Percentiles rank a stretch among this genome's conserved stretches.
phyloP scores from a whole-genome alignment of 208 protist genomes.

The Trypanosoma boissoni region DNA sequence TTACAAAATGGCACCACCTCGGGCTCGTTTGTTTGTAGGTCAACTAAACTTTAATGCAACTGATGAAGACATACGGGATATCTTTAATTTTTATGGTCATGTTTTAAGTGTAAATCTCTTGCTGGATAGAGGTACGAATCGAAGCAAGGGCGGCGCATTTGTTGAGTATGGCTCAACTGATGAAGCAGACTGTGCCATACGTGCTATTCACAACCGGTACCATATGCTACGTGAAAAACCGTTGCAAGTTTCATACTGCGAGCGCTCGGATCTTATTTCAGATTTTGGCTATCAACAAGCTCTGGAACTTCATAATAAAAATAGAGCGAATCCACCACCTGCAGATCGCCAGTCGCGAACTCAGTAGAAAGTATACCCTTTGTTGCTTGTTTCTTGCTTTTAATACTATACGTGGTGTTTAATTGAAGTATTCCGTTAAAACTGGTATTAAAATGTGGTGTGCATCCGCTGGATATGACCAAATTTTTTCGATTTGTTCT shows the following conservation, averaged over 20 bases:
- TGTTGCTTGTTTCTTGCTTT: too few relatives aligned
- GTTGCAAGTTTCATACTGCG: constrained; percentile 63
- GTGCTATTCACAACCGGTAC: constrained; percentile 42
- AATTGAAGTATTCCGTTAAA: too few relatives aligned
- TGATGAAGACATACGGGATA: constrained; percentile 32
- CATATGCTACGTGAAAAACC: constrained; percentile 51
- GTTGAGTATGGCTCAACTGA: constrained; percentile 31
- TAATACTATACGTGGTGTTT: too few relatives aligned
- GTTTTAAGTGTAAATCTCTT: constrained; percentile 1
- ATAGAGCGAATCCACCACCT: constrained; percentile 47
- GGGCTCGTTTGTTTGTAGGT: constrained; percentile 30
- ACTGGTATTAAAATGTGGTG: too few relatives aligned
- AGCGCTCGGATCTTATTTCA: constrained; percentile 52
- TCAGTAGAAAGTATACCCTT: too few relatives aligned
- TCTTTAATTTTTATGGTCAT: constrained; percentile 34
- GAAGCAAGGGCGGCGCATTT: constrained; percentile 11
- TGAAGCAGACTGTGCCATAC: constrained; percentile 58
- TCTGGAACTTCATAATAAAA: constrained; percentile 43
- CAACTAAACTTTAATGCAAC: constrained; percentile 40
- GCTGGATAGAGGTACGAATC: neutral
- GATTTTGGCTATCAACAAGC: constrained; percentile 66
- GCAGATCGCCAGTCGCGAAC: neutral
- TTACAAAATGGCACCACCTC: neutral
- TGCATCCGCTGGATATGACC: too few relatives aligned
- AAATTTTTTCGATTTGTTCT: too few relatives aligned